Evolutionary conservation across 768 basidiomycete genomes (phyloP).

Genomic region (Pilatotrama ljubarskyi): DNA sequence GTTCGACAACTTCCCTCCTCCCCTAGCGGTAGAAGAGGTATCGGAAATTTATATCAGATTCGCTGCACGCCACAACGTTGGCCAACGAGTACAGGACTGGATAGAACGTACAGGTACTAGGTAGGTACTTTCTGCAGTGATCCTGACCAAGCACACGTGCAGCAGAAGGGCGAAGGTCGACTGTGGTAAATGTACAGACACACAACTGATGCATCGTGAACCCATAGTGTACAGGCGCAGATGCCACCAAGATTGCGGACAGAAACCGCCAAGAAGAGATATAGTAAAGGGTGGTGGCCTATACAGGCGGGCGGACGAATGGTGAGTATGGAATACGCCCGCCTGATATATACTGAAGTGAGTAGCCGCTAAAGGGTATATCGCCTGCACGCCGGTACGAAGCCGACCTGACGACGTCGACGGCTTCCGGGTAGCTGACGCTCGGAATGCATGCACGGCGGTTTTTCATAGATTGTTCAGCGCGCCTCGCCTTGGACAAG

Average conservation of each 20-base stretch:
- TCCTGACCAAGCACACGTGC: not conserved
- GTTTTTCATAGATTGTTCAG: slow-evolving; percentile 3
- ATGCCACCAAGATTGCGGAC: slow-evolving; percentile 1
- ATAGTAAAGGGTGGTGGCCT: not conserved
- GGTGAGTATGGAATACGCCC: slow-evolving; percentile 5
- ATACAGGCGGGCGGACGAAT: slow-evolving; percentile 12
- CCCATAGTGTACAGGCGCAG: slow-evolving; percentile 15
- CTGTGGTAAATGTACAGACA: slow-evolving; percentile 8
- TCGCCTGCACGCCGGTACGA: not conserved
- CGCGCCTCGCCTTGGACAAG: slow-evolving; percentile 16
- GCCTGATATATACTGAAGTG: slow-evolving; percentile 7
- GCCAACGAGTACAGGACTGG: slow-evolving; percentile 7
- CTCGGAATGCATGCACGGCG: not conserved
- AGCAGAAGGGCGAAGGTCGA: not conserved
- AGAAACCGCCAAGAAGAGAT: not conserved
- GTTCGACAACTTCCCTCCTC: too few species aligned
- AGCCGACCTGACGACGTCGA: not conserved
- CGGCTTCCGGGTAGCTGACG: not conserved
- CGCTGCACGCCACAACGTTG: slow-evolving; percentile 3
- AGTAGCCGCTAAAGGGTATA: slow-evolving; percentile 12
- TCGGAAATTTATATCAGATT: not conserved
- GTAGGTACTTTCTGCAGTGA: slow-evolving; percentile 1
- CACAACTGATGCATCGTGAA: slow-evolving; percentile 5
- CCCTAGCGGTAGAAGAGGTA: not conserved
- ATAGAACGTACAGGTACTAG: slow-evolving; percentile 2